A percentile compares a stretch with the other conserved stretches of the same genome.
Evolutionary conservation across 176 grass and related monocot species (phyloP).

Genomic region (Typha latifolia): DNA sequence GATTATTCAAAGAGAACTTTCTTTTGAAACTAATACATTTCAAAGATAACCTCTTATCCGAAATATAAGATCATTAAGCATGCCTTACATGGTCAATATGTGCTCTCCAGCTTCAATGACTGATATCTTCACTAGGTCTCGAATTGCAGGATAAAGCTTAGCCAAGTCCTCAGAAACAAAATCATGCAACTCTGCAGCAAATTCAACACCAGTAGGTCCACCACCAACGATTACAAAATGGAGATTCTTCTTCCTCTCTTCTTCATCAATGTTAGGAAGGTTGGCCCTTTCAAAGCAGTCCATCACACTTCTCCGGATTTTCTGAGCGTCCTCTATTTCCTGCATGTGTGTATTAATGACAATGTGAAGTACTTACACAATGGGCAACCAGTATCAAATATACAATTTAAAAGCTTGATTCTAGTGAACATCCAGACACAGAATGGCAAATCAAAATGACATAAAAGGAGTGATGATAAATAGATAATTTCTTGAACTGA

Average conservation of each 20-base stretch:
- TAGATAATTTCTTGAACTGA: neutral
- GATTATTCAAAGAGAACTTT: too few species aligned
- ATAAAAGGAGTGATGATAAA: neutral
- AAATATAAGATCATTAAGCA: neutral
- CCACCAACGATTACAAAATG: constrained; percentile 96
- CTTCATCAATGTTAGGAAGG: constrained; percentile 61
- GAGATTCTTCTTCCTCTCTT: constrained; percentile 59
- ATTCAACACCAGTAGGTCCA: constrained; percentile 95
- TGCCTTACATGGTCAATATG: constrained; percentile 83
- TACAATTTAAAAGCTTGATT: too few species aligned
- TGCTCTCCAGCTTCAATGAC: constrained; percentile 77
- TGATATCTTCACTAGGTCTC: constrained; percentile 76
- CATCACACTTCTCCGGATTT: constrained; percentile 63
- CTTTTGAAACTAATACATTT: too few species aligned
- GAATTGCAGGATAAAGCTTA: constrained; percentile 67
- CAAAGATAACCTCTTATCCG: too few species aligned
- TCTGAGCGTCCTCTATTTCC: constrained; percentile 97
- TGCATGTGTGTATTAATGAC: constrained; percentile 10
- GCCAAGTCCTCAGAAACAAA: constrained; percentile 86
- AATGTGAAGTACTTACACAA: neutral
- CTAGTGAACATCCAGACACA: too few species aligned
- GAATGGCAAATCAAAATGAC: too few species aligned
- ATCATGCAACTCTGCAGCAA: constrained; percentile 95
- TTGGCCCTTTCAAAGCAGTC: constrained; percentile 79
- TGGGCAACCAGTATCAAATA: neutral